Conservation (phyloP, 73 alveolate genomes). For the Tetrahymena elliotti region DNA sequence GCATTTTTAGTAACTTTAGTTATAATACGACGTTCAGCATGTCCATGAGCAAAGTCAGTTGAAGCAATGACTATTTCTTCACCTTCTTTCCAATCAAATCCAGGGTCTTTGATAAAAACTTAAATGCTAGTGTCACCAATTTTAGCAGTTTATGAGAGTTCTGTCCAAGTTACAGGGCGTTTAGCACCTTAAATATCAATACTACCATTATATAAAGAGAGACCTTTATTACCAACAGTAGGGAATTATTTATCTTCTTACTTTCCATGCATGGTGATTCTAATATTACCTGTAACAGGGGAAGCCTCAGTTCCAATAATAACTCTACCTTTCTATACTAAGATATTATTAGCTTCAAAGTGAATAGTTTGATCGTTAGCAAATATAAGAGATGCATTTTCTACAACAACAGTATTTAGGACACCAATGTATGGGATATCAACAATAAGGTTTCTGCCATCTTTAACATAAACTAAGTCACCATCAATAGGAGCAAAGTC, state of each 20-base stretch:
- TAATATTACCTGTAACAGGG: constrained; percentile 52
- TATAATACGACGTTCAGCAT: constrained; percentile 60
- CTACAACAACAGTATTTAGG: constrained; percentile 45
- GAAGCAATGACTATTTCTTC: constrained; percentile 72
- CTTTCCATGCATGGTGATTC: constrained; percentile 64
- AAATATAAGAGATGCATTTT: constrained; percentile 61
- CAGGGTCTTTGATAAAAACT: constrained; percentile 9
- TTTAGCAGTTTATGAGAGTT: constrained; percentile 47
- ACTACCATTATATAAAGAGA: constrained; percentile 56
- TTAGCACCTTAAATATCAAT: constrained; percentile 71
- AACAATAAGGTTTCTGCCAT: constrained; percentile 49
- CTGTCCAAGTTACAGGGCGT: constrained; percentile 68
- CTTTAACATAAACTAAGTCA: constrained; percentile 50
- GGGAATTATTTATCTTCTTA: constrained; percentile 56
- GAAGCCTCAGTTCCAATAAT: constrained; percentile 66
- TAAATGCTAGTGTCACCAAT: constrained; percentile 45
- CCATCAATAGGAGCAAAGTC: constrained; percentile 62
- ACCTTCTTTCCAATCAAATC: constrained; percentile 71
- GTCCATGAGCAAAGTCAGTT: constrained; percentile 43
- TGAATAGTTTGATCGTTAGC: constrained; percentile 42
- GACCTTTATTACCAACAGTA: constrained; percentile 65
- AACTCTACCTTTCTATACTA: constrained; percentile 55
- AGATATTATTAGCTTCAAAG: constrained; percentile 66
- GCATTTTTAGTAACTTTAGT: constrained; percentile 22
- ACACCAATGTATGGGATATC: constrained; percentile 56